Conservation (phyloP, 2,329 filamentous ascomycete species). For the Ophiostoma montium region DNA sequence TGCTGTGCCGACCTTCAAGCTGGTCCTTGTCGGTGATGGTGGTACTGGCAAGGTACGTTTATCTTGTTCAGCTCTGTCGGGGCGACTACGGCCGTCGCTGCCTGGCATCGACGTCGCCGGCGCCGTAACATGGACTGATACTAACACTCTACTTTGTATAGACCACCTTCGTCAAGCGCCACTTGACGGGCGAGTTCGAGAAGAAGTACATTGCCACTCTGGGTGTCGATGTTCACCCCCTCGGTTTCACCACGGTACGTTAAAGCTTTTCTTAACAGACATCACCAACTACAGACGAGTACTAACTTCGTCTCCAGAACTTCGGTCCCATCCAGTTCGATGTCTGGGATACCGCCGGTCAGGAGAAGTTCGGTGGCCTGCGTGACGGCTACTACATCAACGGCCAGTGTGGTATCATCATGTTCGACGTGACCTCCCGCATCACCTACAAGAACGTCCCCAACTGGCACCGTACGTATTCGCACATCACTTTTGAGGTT, state of each 20-base stretch:
- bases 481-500: constrained; percentile 24
- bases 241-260: constrained; percentile 93
- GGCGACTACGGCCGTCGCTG: background rate
- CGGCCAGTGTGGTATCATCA: constrained; percentile 99
- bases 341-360: constrained; percentile 96
- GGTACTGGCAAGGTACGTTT: constrained; percentile 91
- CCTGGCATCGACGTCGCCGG: background rate
- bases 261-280: background rate
- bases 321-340: constrained; percentile 95
- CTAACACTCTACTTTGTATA: constrained; percentile 22
- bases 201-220: constrained; percentile 99
- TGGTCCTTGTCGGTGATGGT: constrained; percentile 97
- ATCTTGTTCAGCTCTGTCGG: no score
- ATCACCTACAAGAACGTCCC: constrained; percentile 99
- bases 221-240: constrained; percentile 97
- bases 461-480: constrained; percentile 77
- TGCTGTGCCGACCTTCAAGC: constrained; percentile 81
- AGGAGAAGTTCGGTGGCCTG: constrained; percentile 99
- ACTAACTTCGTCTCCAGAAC: constrained; percentile 43
- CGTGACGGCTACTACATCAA: constrained; percentile 99
- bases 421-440: constrained; percentile 98
- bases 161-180: constrained; percentile 99
- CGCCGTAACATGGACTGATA: background rate
- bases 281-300: constrained; percentile 3
- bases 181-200: constrained; percentile 99